Evolutionary conservation across 345 rosid genomes (phyloP).

Genomic region (Hirschfeldia incana): DNA sequence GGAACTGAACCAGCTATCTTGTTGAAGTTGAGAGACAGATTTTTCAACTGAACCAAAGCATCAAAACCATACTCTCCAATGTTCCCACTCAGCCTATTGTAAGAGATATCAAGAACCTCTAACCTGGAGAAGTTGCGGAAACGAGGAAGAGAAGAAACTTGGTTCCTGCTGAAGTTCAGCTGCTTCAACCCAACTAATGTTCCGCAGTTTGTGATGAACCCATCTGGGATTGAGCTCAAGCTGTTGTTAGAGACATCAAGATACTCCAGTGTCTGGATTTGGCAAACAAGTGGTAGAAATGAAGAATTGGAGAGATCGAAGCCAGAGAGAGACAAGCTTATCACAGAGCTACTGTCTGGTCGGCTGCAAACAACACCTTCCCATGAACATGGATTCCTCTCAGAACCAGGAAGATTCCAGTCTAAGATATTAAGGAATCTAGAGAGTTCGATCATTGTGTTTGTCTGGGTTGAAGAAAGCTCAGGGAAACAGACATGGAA

Average conservation of each 20-base stretch:
- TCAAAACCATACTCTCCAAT: slow-evolving; percentile 46
- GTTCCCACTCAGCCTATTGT: slow-evolving; percentile 42
- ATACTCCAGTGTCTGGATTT: slow-evolving; percentile 52
- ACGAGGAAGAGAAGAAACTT: slow-evolving; percentile 45
- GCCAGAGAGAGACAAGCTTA: slow-evolving; percentile 42
- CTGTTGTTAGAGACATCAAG: slow-evolving; percentile 59
- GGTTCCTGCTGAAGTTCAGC: slow-evolving; percentile 59
- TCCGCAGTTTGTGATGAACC: slow-evolving; percentile 49
- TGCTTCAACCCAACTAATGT: slow-evolving; percentile 45
- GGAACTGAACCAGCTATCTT: slow-evolving; percentile 47
- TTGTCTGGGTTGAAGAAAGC: slow-evolving; percentile 44
- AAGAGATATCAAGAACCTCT: slow-evolving; percentile 61
- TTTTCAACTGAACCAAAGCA: slow-evolving; percentile 49
- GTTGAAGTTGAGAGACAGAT: slow-evolving; percentile 54
- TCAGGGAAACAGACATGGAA: slow-evolving; percentile 37
- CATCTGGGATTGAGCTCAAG: slow-evolving; percentile 51
- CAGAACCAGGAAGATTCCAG: slow-evolving; percentile 43
- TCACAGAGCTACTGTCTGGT: slow-evolving; percentile 38
- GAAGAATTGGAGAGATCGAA: slow-evolving; percentile 45
- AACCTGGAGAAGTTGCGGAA: slow-evolving; percentile 53
- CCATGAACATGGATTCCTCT: slow-evolving; percentile 63
- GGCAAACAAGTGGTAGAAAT: slow-evolving; percentile 50
- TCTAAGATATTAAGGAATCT: slow-evolving; percentile 16
- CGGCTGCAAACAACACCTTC: slow-evolving; percentile 52
- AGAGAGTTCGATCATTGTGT: slow-evolving; percentile 48